Evolutionary conservation across 495 filamentous ascomycete species (phyloP), one percentile per base, ranked within the genome.

Genomic region (Penicilliopsis zonata): DNA sequence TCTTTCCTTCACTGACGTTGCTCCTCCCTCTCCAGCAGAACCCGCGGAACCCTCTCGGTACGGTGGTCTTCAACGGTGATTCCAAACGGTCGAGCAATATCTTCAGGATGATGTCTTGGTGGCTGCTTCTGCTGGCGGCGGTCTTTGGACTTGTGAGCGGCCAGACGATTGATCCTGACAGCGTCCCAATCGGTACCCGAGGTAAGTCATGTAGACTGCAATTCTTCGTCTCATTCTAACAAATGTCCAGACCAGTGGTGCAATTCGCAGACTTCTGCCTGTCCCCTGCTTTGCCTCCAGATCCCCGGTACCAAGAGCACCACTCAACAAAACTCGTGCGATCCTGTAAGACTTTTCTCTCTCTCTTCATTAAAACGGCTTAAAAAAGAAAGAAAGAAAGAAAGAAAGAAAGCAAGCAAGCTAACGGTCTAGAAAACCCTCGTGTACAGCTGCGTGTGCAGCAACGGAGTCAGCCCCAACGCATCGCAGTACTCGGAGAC

Each of bases 401-500:
- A n/a, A n/a, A n/a, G n/a, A n/a, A n/a, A n/a, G n/a, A n/a, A 25
- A 17, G n/a, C 35, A 12, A 12, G 12, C 27, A 17, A 17, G 5
- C 15, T 24, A 33, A 23, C 14, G 24, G 19, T 36, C 18, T 36
- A 90, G 83, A 52, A 69, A 42, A 67, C 68, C 3, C 67, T 94
- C 18, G 54, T 42, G 24, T 94, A 80, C 58, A 48, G 55, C 40
- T 94, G 86, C 47, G 55, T 85, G 45, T 94, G 86, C 65, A 67
- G 61, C 48, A 80, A 88, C 59, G 69, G 71, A 43, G 44, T 61
- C 38, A 54, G 67, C 22, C 86, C 86, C 40, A 92, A 93, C 50
- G 55, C 81, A 14, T 71, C 80, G 42, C 68, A 93, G 51, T 94
- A 82, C 69, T 81, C 81, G 13, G 70, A 81, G 47, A 94, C 86